A percentile compares a stretch with the other conserved stretches of the same genome.
Conservation (phyloP, 129 eudicot genomes). For the Lactuca saligna region DNA sequence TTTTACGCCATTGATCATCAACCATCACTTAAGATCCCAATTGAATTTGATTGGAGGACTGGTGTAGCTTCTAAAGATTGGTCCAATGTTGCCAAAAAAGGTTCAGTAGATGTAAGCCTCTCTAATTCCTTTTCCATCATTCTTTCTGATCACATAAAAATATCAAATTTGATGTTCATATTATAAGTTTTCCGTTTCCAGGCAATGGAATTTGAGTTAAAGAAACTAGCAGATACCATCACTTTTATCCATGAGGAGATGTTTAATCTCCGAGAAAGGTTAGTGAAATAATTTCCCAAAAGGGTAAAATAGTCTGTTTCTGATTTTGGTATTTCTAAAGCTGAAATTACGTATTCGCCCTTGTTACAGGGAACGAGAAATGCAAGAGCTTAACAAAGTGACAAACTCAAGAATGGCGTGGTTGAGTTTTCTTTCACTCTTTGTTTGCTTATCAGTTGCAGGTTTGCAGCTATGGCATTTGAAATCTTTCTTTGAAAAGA, state of each 20-base stretch:
- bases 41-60: slow-evolving; percentile 85
- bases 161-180: neutral
- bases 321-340: neutral
- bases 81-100: slow-evolving; percentile 77
- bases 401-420: slow-evolving; percentile 81
- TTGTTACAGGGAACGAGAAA: slow-evolving; percentile 75
- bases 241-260: slow-evolving; percentile 82
- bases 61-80: slow-evolving; percentile 94
- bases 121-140: neutral
- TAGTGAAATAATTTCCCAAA: slow-evolving; percentile 20
- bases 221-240: slow-evolving; percentile 72
- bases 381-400: slow-evolving; percentile 63
- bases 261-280: slow-evolving; percentile 81
- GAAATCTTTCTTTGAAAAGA: slow-evolving; percentile 82
- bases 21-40: slow-evolving; percentile 48
- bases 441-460: slow-evolving; percentile 64
- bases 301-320: neutral
- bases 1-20: slow-evolving; percentile 62
- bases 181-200: slow-evolving; percentile 13
- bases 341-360: neutral
- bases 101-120: slow-evolving; percentile 70
- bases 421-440: slow-evolving; percentile 66
- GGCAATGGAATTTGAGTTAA: slow-evolving; percentile 81
- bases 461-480: slow-evolving; percentile 84
- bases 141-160: neutral